These are phyloP conservation scores for Saccharomyces mikatae DNA, from an alignment of 805 yeast genomes.

Conservation along the genomic window DNA sequence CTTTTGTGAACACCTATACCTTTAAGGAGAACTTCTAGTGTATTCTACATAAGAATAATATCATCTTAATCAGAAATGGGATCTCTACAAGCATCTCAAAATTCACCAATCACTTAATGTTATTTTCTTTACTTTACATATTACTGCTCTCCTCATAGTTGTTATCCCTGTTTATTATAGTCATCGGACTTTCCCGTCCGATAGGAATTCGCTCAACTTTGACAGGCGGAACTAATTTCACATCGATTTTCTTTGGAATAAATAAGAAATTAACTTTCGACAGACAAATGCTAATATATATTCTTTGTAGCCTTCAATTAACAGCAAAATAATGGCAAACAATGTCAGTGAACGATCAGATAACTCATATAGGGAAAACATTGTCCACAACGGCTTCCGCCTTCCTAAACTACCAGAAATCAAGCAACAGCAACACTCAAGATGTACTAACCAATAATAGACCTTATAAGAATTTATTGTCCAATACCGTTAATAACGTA, in stretches of 20 bases:
- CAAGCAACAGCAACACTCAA: slow-evolving; percentile 19
- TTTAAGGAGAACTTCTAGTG: too few relatives aligned
- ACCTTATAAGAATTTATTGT: slow-evolving; percentile 25
- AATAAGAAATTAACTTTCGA: background rate
- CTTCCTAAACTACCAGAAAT: slow-evolving; percentile 36
- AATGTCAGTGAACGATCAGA: slow-evolving; percentile 23
- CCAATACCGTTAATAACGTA: slow-evolving; percentile 20
- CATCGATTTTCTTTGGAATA: background rate
- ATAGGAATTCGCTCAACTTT: background rate
- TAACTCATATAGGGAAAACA: slow-evolving; percentile 38
- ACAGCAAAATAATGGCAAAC: slow-evolving; percentile 8
- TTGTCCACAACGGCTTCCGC: slow-evolving; percentile 52
- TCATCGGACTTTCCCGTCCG: background rate
- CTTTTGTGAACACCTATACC: too few relatives aligned
- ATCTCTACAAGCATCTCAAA: too few relatives aligned
- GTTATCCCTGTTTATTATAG: background rate
- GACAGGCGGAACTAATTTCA: background rate
- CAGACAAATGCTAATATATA: background rate
- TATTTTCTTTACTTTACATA: background rate
- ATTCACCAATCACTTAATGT: background rate
- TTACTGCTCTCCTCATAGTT: background rate
- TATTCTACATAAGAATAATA: too few relatives aligned
- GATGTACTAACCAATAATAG: slow-evolving; percentile 28
- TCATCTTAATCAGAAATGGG: too few relatives aligned
- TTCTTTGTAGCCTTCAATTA: background rate